These are phyloP conservation scores for Sisymbrium irio DNA, from an alignment of 345 rosid genomes.

Conservation along the genomic window DNA sequence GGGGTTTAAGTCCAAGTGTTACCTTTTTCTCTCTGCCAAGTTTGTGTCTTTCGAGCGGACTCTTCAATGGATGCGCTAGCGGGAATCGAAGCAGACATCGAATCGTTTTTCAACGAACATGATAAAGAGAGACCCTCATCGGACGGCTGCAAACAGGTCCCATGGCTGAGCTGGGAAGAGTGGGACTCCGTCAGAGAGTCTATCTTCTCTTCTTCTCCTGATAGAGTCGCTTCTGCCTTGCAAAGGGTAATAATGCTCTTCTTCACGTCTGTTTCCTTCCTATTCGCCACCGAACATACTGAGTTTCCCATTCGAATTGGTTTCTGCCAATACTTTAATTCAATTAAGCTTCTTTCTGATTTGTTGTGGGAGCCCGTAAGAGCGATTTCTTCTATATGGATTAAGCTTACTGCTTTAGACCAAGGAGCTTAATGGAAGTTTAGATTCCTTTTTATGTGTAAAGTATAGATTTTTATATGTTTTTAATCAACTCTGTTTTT, in stretches of 20 bases:
- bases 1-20: not conserved
- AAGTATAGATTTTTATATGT: not conserved
- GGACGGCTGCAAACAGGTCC: constrained; percentile 60
- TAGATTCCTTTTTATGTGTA: not conserved
- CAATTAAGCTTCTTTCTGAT: not conserved
- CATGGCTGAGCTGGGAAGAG: constrained; percentile 92
- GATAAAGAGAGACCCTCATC: constrained; percentile 39
- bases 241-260: constrained; percentile 57
- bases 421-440: not conserved
- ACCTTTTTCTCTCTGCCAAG: not conserved
- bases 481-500: not conserved
- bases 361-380: not conserved
- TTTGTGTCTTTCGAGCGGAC: not conserved
- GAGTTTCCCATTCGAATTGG: too few species aligned
- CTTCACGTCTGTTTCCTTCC: not conserved
- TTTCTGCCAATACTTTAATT: not conserved
- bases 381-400: not conserved
- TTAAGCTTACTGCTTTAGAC: constrained; percentile 6
- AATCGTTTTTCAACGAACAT: constrained; percentile 21
- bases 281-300: not conserved
- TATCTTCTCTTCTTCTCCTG: constrained; percentile 72
- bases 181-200: constrained; percentile 81
- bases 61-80: constrained; percentile 42
- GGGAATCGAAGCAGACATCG: constrained; percentile 43
- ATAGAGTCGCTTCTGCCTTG: constrained; percentile 52